phyloP scores from a whole-genome alignment of 768 basidiomycete species.

The Boletus rufocinnamomeus region DNA sequence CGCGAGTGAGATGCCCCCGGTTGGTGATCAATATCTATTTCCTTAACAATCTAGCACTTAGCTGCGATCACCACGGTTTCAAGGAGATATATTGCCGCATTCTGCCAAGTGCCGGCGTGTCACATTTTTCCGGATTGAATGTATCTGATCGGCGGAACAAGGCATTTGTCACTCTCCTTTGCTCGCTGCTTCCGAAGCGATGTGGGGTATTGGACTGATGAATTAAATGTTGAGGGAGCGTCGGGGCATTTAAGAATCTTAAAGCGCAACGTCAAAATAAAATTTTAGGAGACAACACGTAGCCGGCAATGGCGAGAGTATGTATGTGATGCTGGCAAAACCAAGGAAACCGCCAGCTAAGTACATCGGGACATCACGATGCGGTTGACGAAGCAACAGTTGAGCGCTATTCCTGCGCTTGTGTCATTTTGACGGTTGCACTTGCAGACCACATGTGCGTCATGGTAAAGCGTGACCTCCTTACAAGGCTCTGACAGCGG shows the following conservation, averaged over 20 bases:
- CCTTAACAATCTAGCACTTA: background rate
- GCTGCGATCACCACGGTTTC: background rate
- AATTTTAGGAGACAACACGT: background rate
- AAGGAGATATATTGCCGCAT: background rate
- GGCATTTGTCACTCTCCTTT: background rate
- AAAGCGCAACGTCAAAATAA: background rate
- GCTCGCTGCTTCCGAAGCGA: background rate
- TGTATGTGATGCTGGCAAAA: background rate
- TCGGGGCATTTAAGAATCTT: background rate
- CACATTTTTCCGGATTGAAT: background rate
- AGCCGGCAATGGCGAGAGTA: background rate
- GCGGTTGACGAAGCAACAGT: background rate
- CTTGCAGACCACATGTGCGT: background rate
- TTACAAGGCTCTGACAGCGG: background rate
- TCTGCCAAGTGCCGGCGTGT: background rate
- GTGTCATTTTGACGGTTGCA: background rate
- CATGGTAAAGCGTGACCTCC: background rate
- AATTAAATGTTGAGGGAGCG: background rate
- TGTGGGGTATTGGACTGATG: background rate
- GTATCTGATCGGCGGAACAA: background rate
- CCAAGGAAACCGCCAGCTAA: background rate
- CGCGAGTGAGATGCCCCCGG: slow-evolving; percentile 1
- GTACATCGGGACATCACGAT: background rate
- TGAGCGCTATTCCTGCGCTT: slow-evolving; percentile 5
- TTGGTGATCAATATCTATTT: background rate